Conservation (phyloP, 768 basidiomycete genomes). For the Psilocybe sp. region DNA sequence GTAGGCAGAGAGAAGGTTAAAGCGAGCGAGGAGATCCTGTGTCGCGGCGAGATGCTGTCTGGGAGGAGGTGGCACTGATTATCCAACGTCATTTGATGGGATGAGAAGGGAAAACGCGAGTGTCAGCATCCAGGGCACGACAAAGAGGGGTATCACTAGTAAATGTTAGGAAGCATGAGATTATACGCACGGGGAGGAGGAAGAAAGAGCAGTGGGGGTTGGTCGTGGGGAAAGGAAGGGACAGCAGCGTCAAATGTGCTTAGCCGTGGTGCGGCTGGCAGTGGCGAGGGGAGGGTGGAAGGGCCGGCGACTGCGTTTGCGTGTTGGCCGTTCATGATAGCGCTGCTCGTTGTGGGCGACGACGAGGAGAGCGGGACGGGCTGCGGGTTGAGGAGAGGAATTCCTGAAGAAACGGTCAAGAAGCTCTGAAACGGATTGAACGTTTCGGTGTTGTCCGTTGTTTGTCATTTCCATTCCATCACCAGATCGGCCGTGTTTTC, state of each 20-base stretch:
- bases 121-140: slow-evolving; percentile 1
- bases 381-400: slow-evolving; percentile 13
- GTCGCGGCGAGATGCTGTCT: slow-evolving; percentile 64
- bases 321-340: slow-evolving; percentile 38
- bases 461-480: background rate
- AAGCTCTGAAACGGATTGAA: background rate
- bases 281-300: slow-evolving; percentile 32
- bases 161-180: slow-evolving; percentile 1
- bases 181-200: slow-evolving; percentile 37
- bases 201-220: slow-evolving; percentile 33
- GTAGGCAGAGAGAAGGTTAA: slow-evolving; percentile 70
- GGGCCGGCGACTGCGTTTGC: slow-evolving; percentile 65
- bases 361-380: slow-evolving; percentile 14
- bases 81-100: background rate
- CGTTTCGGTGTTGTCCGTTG: slow-evolving; percentile 4
- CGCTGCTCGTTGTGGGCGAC: slow-evolving; percentile 15
- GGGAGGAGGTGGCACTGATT: slow-evolving; percentile 34
- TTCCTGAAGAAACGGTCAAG: background rate
- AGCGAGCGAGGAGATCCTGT: slow-evolving; percentile 73
- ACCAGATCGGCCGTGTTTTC: no score
- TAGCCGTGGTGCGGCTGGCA: slow-evolving; percentile 27
- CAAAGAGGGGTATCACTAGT: background rate
- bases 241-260: slow-evolving; percentile 25
- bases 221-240: slow-evolving; percentile 20
- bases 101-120: background rate